A percentile compares a stretch with the other conserved stretches of the same genome.
Conservation (phyloP, 1,139 yeast genomes). For the Protomyces arabidopsidicola region DNA sequence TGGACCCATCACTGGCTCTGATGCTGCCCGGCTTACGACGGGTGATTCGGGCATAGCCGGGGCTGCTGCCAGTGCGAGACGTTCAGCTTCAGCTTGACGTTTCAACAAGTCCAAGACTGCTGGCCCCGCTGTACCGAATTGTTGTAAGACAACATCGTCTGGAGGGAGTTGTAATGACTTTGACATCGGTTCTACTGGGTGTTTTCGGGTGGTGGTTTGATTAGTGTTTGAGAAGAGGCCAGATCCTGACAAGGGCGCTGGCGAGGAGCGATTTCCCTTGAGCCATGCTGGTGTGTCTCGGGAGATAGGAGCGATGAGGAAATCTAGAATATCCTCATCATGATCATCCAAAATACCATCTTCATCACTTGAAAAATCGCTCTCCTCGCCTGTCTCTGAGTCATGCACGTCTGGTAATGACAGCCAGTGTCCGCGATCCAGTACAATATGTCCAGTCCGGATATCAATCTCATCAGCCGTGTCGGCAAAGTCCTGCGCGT, state of each 20-base stretch:
- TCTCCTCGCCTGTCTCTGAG: slow-evolving; percentile 3
- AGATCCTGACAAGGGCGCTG: not conserved
- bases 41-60: not conserved
- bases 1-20: not conserved
- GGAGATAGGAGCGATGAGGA: not conserved
- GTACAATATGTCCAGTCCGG: slow-evolving; percentile 33
- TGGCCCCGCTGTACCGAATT: slow-evolving; percentile 18
- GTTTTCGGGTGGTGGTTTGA: not conserved
- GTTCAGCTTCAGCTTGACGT: not conserved
- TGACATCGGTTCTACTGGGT: not conserved
- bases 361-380: slow-evolving; percentile 16
- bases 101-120: slow-evolving; percentile 16
- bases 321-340: slow-evolving; percentile 21
- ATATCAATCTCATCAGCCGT: slow-evolving; percentile 34
- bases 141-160: slow-evolving; percentile 7
- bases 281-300: slow-evolving; percentile 11
- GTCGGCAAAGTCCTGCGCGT: slow-evolving; percentile 29
- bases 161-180: slow-evolving; percentile 12
- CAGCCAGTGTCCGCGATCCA: slow-evolving; percentile 33
- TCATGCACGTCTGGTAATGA: slow-evolving; percentile 16
- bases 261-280: not conserved
- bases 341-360: slow-evolving; percentile 24
- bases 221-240: not conserved
- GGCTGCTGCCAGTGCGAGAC: not conserved
- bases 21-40: not conserved